Conservation (phyloP, 805 yeast genomes). For the Ogataea neopini region DNA sequence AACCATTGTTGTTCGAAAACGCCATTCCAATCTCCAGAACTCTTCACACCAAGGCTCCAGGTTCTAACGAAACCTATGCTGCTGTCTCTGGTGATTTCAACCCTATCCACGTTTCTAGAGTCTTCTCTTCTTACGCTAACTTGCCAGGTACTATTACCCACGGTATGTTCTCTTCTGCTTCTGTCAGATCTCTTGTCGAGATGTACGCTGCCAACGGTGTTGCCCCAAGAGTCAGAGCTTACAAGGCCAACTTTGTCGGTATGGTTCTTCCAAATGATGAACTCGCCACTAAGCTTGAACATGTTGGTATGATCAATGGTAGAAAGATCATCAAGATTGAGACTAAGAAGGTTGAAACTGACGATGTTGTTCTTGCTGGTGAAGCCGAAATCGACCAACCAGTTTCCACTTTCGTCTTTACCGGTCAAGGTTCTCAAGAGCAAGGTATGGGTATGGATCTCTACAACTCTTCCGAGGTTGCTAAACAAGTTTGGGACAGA, state of each 20-base stretch:
- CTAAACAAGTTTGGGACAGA: constrained; percentile 95
- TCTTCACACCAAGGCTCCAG: constrained; percentile 79
- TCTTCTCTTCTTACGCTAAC: constrained; percentile 88
- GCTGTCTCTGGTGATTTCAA: constrained; percentile 97
- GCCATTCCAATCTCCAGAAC: constrained; percentile 78
- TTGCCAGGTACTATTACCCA: constrained; percentile 98
- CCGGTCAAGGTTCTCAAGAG: constrained; percentile 99
- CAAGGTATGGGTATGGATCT: constrained; percentile 99
- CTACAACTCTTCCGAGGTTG: constrained; percentile 86
- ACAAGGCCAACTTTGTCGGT: constrained; percentile 86
- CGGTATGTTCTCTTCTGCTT: constrained; percentile 98
- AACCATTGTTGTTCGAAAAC: constrained; percentile 87
- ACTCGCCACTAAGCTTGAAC: constrained; percentile 84
- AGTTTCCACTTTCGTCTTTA: constrained; percentile 91
- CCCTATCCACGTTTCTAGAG: constrained; percentile 96
- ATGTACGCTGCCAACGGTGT: constrained; percentile 98
- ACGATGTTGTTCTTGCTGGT: constrained; percentile 76
- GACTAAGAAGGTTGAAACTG: constrained; percentile 81
- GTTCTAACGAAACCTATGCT: constrained; percentile 95
- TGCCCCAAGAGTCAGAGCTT: constrained; percentile 93
- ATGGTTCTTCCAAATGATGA: constrained; percentile 97
- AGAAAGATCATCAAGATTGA: constrained; percentile 95
- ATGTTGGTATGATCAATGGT: constrained; percentile 98
- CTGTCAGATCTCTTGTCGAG: constrained; percentile 93
- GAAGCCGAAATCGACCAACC: constrained; percentile 99